Evolutionary conservation across 2,329 filamentous ascomycete genomes (phyloP), one percentile per base, ranked within the genome.

Genomic region (Elsinoe ampelina): DNA sequence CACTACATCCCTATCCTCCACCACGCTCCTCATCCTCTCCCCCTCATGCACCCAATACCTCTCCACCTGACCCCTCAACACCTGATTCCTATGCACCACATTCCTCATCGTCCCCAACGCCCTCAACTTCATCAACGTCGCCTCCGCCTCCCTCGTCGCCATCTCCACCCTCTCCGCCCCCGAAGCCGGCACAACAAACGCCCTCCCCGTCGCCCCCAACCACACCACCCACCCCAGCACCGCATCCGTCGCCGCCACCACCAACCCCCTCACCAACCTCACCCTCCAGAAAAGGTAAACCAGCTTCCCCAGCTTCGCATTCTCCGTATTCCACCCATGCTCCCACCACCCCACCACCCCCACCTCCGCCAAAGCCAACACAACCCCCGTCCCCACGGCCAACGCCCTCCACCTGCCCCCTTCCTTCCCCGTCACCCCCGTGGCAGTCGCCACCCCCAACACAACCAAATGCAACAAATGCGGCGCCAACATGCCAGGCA

Each of bases 1-100:
- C 35, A 88, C 73, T 6, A 91, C 87, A 60, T 87, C 85, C 60
- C 82, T 78, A 61, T 92, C 86, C 74, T 90, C 86, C 79, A 95
- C 86, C 20, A 87, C 82, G 65, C 86, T 82, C 35, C 79, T 75
- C 80, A 87, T 89, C 30, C 89, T 70, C 54, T 80, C 75, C 5
- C 82, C 85, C 73, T 96, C 89, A 43, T 85, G 84, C 8, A 77
- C 74, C 92, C 92, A 97, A 72, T 96, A 96, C 13, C 76, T 78
- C 63, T 85, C 80, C 51, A 80, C 79, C 58, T 80, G 79, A 2
- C 71, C 76, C 58, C 90, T 81, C 69, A 96, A 73, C 42, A 79
- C 80, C 60, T 81, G 78, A 71, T 96, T 88, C 57, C 91, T 75
- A 57, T 86, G 76, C 13, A 87, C 80, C 2, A 89, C 88, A 73